Evolutionary conservation across 2,329 filamentous ascomycete species (phyloP).

Genomic region (Epichloe festucae): DNA sequence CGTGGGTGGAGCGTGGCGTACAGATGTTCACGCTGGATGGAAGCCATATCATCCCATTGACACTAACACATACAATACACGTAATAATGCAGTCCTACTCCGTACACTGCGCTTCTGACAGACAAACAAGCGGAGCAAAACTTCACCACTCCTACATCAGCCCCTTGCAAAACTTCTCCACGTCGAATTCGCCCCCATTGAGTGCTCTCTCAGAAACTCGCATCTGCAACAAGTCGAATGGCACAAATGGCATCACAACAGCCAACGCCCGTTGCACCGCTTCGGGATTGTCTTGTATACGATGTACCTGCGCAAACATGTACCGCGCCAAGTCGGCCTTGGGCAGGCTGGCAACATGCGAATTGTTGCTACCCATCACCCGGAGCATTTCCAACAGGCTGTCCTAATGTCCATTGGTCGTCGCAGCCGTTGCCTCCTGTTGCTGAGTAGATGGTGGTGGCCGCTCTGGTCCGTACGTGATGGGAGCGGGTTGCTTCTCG

Average conservation of each 20-base stretch:
- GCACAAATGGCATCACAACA: not conserved
- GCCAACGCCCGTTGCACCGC: not conserved
- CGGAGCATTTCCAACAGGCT: constrained; percentile 4
- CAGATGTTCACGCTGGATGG: no score
- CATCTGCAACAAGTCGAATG: not conserved
- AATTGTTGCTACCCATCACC: not conserved
- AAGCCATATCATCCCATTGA: not conserved
- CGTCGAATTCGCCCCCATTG: not conserved
- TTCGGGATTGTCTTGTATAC: not conserved
- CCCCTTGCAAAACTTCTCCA: not conserved
- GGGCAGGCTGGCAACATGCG: not conserved
- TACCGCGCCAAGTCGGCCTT: not conserved
- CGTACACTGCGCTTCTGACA: not conserved
- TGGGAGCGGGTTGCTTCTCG: constrained; percentile 20
- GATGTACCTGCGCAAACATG: not conserved
- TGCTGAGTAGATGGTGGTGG: constrained; percentile 26
- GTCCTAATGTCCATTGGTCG: constrained; percentile 32
- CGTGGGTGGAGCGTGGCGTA: no score
- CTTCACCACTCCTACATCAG: not conserved
- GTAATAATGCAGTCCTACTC: not conserved
- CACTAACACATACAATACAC: constrained; percentile 1
- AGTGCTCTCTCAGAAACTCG: not conserved
- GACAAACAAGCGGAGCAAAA: not conserved
- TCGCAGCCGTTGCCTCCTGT: constrained; percentile 5
- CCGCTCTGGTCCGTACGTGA: constrained; percentile 35